Base-by-base conservation (phyloP, 495 filamentous ascomycete species). In the Penicillium pancosmium region DNA sequence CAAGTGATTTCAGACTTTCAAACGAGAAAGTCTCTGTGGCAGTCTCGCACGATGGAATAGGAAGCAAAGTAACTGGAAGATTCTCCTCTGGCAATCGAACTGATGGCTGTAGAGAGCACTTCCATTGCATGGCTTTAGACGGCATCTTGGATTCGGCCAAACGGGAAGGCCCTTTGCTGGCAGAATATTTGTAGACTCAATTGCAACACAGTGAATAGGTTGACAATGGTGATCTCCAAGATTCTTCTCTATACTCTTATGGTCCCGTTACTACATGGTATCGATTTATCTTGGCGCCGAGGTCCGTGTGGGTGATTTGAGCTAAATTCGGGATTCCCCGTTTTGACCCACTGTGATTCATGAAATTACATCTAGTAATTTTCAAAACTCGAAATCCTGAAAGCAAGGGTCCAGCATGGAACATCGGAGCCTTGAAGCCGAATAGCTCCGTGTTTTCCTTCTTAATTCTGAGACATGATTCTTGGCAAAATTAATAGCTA, bases 341-440 rank as follows among this genome's bases (percentile, higher is more conserved):
- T 38, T 38, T 44, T 5, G 41, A 16, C 41, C 41, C 41, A 44
- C 41, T 6, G 16, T 9, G 41, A 44, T 44, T 18, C 15, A 16
- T 44, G 41, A 44, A 44, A 44, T 31, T 44, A 16, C 41, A n/a
- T 44, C 41, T 44, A 44, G 41, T 44, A 44, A 44, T 44, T 44
- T 44, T 44, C 41, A 44, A 44, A 44, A 44, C 41, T 16, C n/a
- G 16, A 16, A 16, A 16, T 44, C 41, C 13, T 44, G n/a, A 9
- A 19, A 44, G 16, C 16, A 16, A 44, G 41, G 41, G 7, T 19
- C 16, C 41, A 16, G 41, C n/a, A 44, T 44, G 16, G 15, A 12
- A 19, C 16, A 44, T 44, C 41, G 41, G 41, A 40, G 4, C n/a
- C 5, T 44, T 3, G 41, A 16, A 13, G 7, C 41, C 41, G 41